phyloP scores from a whole-genome alignment of 495 filamentous ascomycete species.

The Massariosphaeria phaeospora region DNA sequence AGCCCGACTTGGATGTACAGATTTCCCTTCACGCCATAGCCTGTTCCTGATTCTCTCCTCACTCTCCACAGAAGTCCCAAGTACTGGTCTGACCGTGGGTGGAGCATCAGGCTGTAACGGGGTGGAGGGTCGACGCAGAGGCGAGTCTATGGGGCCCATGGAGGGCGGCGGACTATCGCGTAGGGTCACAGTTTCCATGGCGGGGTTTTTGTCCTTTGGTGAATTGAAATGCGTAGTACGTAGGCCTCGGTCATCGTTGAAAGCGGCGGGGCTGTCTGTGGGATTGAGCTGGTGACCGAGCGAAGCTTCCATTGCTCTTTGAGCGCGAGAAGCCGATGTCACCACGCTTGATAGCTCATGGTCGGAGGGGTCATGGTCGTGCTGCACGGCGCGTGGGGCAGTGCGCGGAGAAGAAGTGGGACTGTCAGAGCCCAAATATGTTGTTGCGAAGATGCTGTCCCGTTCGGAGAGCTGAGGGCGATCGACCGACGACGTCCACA shows the following conservation, averaged over 20 bases:
- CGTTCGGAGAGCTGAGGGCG: conserved; percentile 55
- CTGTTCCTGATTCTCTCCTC: conserved; percentile 38
- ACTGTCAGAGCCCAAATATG: conserved; percentile 52
- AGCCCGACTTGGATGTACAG: conserved; percentile 19
- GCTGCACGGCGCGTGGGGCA: conserved; percentile 9
- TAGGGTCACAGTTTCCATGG: conserved; percentile 11
- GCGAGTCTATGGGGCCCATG: conserved; percentile 35
- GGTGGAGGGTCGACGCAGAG: conserved; percentile 27
- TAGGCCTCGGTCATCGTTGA: conserved; percentile 21
- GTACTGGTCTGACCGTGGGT: background rate
- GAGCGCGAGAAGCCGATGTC: conserved; percentile 36
- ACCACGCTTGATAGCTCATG: conserved; percentile 14
- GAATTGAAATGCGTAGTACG: conserved; percentile 24
- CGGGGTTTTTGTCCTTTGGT: background rate
- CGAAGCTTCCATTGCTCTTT: conserved; percentile 18
- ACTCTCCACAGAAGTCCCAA: conserved; percentile 10
- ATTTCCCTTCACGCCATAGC: conserved; percentile 42
- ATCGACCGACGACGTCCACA: conserved; percentile 30
- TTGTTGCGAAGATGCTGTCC: conserved; percentile 61
- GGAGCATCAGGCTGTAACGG: conserved; percentile 11
- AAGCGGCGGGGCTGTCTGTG: background rate
- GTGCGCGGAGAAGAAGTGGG: conserved; percentile 46
- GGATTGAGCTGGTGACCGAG: conserved; percentile 17
- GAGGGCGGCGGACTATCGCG: conserved; percentile 30
- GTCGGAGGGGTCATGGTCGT: conserved; percentile 21